phyloP scores from a whole-genome alignment of 805 yeast species.

The Monosporozyma siamensis region DNA sequence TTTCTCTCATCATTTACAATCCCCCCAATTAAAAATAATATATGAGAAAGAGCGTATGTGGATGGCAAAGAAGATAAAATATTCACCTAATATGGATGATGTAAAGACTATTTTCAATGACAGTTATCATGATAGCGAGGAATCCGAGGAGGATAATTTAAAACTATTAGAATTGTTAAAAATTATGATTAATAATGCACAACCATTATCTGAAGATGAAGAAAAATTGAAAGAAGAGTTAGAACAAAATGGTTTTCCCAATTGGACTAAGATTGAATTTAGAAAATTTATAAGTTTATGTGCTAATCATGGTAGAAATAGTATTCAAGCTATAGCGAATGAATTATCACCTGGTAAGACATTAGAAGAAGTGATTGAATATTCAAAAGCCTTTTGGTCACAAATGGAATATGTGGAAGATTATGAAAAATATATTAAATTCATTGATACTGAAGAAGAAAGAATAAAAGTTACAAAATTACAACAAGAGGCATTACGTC shows the following conservation, averaged over 20 bases:
- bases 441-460: constrained; percentile 86
- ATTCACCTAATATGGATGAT: constrained; percentile 56
- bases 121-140: constrained; percentile 30
- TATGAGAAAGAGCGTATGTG: constrained; percentile 75
- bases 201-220: constrained; percentile 78
- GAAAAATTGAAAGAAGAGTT: constrained; percentile 51
- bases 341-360: constrained; percentile 76
- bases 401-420: constrained; percentile 76
- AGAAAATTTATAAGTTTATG: constrained; percentile 64
- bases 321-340: constrained; percentile 56
- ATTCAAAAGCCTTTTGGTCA: constrained; percentile 75
- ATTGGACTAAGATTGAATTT: constrained; percentile 86
- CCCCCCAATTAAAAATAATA: constrained; percentile 63
- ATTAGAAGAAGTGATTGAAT: constrained; percentile 66
- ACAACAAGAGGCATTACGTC: constrained; percentile 71
- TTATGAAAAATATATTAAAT: constrained; percentile 69
- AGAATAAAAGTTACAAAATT: constrained; percentile 51
- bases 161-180: constrained; percentile 52
- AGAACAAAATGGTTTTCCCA: constrained; percentile 57
- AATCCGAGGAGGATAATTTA: constrained; percentile 35
- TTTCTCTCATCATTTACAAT: constrained; percentile 87
- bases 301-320: constrained; percentile 75
- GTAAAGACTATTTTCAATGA: constrained; percentile 33
- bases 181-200: constrained; percentile 63
- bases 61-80: constrained; percentile 58